A percentile compares a stretch with the other conserved stretches of the same genome.
Evolutionary conservation across 345 rosid genomes (phyloP).

Genomic region (Streptanthus diversifolius): DNA sequence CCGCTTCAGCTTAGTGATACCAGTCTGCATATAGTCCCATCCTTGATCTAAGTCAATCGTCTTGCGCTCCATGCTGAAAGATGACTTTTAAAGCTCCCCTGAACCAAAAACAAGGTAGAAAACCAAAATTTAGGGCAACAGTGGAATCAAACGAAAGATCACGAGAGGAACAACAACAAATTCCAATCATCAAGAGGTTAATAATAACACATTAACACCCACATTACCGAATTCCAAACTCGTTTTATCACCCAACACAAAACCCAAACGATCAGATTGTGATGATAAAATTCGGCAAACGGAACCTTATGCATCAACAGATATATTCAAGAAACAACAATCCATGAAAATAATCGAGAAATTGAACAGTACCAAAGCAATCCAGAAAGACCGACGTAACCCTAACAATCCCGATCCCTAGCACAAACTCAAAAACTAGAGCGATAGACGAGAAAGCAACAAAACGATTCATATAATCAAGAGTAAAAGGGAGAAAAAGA

Average conservation of each 20-base stretch:
- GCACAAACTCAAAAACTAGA: neutral
- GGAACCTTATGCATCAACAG: neutral
- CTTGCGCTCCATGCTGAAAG: constrained; percentile 54
- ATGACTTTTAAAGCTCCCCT: neutral
- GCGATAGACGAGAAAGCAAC: neutral
- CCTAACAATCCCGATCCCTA: constrained; percentile 29
- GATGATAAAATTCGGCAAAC: neutral
- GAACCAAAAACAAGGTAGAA: neutral
- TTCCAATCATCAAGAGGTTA: neutral
- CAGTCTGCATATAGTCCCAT: constrained; percentile 77
- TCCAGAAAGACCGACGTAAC: constrained; percentile 15
- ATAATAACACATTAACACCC: neutral
- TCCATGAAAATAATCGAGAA: neutral
- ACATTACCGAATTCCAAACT: constrained; percentile 8
- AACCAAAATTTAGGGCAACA: neutral
- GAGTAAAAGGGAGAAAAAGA: neutral
- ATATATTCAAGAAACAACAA: neutral
- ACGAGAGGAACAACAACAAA: neutral
- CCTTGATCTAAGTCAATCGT: constrained; percentile 68
- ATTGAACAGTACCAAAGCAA: constrained; percentile 16
- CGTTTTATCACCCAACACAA: neutral
- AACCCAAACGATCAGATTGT: neutral
- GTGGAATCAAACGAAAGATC: neutral
- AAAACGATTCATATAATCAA: neutral
- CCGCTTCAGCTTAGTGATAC: constrained; percentile 68